Conservation (phyloP, 2,329 filamentous ascomycete species). For the Colletotrichum tamarilloi region DNA sequence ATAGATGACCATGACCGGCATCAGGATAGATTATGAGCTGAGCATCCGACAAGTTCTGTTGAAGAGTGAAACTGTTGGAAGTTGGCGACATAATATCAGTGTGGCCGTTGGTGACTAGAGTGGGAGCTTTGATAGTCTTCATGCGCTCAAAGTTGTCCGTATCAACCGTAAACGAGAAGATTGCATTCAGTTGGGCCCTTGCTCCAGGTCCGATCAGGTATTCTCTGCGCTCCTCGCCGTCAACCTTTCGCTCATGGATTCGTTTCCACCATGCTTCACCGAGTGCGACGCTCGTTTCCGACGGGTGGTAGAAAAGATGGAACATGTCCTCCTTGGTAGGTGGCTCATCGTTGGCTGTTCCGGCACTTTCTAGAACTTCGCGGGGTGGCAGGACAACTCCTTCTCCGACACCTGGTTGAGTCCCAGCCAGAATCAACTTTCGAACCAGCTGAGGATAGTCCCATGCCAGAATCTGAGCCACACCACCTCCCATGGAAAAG, state of each 20-base stretch:
- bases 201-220: background rate
- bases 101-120: background rate
- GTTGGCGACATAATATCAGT: background rate
- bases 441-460: background rate
- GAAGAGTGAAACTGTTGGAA: background rate
- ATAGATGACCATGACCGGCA: background rate
- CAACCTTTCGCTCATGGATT: background rate
- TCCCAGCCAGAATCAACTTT: background rate
- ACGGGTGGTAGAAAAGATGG: background rate
- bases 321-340: background rate
- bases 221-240: background rate
- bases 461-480: slow-evolving; percentile 57
- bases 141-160: background rate
- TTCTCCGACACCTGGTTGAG: background rate
- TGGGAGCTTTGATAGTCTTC: background rate
- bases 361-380: background rate
- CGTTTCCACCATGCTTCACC: background rate
- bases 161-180: background rate
- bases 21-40: background rate
- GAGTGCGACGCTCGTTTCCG: background rate
- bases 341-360: background rate
- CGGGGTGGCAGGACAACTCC: background rate
- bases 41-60: background rate
- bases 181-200: background rate
- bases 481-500: slow-evolving; percentile 61